Percentiles rank a stretch among this genome's conserved stretches.
These are phyloP conservation scores for Amylocarpus encephaloides DNA, from an alignment of 2,329 filamentous ascomycete genomes.

Conservation along the genomic window DNA sequence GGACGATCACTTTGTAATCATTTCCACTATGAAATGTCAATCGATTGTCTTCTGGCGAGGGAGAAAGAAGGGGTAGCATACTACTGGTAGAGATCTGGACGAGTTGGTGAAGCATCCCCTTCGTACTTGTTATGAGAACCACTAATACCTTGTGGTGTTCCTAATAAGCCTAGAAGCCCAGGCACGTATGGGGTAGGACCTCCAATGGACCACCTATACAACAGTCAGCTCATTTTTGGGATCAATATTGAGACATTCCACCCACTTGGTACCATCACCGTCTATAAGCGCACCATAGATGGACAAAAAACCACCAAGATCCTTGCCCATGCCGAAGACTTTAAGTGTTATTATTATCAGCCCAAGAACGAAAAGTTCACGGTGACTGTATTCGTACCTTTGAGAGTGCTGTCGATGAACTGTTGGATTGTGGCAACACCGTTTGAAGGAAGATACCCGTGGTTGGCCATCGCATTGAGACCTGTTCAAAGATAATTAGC, in stretches of 20 bases:
- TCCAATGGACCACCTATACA: constrained; percentile 42
- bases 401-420: constrained; percentile 30
- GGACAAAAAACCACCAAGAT: constrained; percentile 35
- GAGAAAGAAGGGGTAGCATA: constrained; percentile 10
- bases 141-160: constrained; percentile 40
- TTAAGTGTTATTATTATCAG: too few species aligned
- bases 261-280: constrained; percentile 39
- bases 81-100: constrained; percentile 44
- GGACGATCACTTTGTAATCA: constrained; percentile 45
- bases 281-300: constrained; percentile 40
- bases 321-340: constrained; percentile 41
- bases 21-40: constrained; percentile 35
- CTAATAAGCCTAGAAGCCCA: constrained; percentile 22
- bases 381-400: too few species aligned
- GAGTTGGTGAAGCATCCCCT: constrained; percentile 45
- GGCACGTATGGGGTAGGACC: constrained; percentile 33
- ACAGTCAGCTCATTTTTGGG: too few species aligned
- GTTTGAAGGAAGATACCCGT: constrained; percentile 28
- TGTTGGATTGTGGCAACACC: constrained; percentile 30
- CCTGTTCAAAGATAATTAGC: constrained; percentile 4
- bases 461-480: constrained; percentile 6
- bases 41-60: neutral
- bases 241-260: too few species aligned
- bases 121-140: constrained; percentile 52
- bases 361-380: too few species aligned